These are phyloP conservation scores for Rhizophagus prolifer DNA, from an alignment of 192 early-diverging fungal genomes.

Conservation along the genomic window DNA sequence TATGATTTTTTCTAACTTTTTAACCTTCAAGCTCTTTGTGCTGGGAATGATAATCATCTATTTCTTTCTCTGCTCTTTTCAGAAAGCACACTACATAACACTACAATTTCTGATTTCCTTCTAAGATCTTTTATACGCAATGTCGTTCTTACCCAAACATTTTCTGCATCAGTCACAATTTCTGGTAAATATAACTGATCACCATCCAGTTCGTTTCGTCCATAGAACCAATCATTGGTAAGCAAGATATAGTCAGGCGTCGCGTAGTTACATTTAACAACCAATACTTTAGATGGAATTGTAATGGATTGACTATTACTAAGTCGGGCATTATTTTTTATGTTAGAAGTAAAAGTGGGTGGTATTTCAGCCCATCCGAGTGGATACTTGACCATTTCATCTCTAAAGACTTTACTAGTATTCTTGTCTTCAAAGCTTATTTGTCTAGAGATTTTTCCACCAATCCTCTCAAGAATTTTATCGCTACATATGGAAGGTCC, in stretches of 20 bases:
- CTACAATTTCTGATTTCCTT: too few species aligned
- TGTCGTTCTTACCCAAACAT: neutral
- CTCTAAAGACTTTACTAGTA: conserved; percentile 7
- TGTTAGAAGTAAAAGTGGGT: conserved; percentile 13
- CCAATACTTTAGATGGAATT: conserved; percentile 2
- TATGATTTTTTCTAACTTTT: too few species aligned
- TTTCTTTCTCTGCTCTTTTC: too few species aligned
- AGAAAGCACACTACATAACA: too few species aligned
- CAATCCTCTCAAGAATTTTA: too few species aligned
- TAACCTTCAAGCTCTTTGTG: too few species aligned
- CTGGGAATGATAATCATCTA: too few species aligned
- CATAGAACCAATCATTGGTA: conserved; percentile 11
- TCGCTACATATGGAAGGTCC: too few species aligned
- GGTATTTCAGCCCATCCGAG: conserved; percentile 3
- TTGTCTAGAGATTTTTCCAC: too few species aligned
- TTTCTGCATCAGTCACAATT: conserved; percentile 22
- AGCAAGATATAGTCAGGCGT: conserved; percentile 15
- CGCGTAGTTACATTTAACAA: neutral
- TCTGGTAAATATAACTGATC: conserved; percentile 23
- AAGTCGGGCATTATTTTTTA: conserved; percentile 1
- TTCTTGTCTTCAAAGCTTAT: too few species aligned
- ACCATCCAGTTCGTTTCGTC: neutral
- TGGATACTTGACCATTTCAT: neutral
- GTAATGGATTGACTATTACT: conserved; percentile 2
- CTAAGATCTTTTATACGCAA: neutral